These are phyloP conservation scores for Schizochytrium sp. DNA, from an alignment of 108 stramenopile genomes.

Conservation along the genomic window DNA sequence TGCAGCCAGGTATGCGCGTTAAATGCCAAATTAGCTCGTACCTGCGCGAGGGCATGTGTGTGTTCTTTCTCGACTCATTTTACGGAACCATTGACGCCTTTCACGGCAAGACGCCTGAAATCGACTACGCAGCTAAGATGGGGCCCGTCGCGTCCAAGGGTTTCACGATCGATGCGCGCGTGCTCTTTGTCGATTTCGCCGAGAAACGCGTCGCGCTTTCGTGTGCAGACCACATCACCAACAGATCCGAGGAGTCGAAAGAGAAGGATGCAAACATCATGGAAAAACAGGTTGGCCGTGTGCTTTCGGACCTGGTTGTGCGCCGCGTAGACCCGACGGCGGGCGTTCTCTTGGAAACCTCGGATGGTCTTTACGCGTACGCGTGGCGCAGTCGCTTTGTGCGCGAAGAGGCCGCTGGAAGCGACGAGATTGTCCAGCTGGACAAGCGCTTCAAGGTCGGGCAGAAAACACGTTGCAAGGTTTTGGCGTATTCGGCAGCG, in stretches of 20 bases:
- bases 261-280: background rate
- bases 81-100: background rate
- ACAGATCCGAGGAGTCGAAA: background rate
- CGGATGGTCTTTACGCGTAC: background rate
- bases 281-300: background rate
- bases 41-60: background rate
- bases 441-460: background rate
- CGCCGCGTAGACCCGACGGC: background rate
- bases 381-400: background rate
- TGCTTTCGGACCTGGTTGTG: background rate
- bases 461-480: background rate
- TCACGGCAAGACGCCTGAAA: background rate
- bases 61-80: background rate
- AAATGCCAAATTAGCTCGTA: background rate
- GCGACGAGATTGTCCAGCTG: background rate
- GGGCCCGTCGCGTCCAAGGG: background rate
- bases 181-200: background rate
- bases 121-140: background rate
- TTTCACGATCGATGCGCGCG: background rate
- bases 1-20: background rate
- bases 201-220: background rate
- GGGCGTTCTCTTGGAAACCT: background rate
- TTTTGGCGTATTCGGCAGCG: background rate
- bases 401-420: background rate
- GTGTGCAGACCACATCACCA: background rate